Evolutionary conservation across 106 monocot genomes (phyloP), one percentile per base, ranked within the genome.

Genomic region (Dioscorea alata): DNA sequence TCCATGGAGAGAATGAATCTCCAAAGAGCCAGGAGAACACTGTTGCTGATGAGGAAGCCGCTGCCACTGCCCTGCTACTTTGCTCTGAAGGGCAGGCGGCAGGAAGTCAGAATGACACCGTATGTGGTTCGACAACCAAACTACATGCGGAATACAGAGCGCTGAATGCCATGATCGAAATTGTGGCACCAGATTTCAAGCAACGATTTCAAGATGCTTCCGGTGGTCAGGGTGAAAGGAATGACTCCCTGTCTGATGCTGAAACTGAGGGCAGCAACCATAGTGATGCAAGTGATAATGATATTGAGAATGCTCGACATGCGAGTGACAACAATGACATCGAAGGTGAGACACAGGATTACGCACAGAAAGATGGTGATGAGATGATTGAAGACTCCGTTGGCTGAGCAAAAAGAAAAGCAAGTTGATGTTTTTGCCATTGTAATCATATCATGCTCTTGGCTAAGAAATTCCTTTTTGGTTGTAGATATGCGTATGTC

Each of bases 381-480:
- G 89, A 85, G 22, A 76, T 81, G 76, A 79, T 92, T 12, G 74
- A 89, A 64, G 85, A 92, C 78, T 96, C 91, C 15, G 80, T 88
- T 73, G 88, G 80, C 10, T 96, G 75, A 83, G 33, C 19, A 21
- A 10, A 42, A 42, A 42, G 6, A 42, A 10, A 42, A 22, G 59
- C 22, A 20, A 12, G 59, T 22, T 2, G 8, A 59, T 12, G 28
- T 3, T 1, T 28, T 28, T 28, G 28, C 28, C 28, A 28, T 1
- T 28, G 3, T 28, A 28, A 28, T 28, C 28, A 28, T 28, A 28
- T 28, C 28, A 28, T 28, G 1, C 2, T 28, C 6, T 59, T 18
- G 23, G 8, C 9, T 2, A 23, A 21, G 59, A 59, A 42, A 42
- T 42, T 42, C 6, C 19, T 56, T 19, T 56, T 19, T 19, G 0